Base-by-base conservation (phyloP, 306 rosid species). In the Quercus mongolica region DNA sequence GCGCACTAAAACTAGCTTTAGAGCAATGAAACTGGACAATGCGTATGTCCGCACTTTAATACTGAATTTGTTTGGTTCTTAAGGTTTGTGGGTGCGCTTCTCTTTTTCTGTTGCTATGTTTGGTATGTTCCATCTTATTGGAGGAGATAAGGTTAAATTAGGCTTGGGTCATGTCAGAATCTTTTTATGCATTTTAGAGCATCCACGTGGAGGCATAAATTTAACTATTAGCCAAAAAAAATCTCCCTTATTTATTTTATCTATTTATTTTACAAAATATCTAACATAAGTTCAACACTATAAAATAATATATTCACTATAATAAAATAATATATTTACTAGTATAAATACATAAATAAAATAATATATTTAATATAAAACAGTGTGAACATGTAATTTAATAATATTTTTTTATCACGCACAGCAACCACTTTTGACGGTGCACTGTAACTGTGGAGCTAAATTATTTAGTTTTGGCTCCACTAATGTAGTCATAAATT, bases 331-430 rank as follows among this genome's bases (percentile, higher is more conserved):
- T 31, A 31, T 33, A 33, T 33, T 33, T 0, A 33, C 1, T 33
- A 4, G 5, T 30, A 3, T 30, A 0, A 30, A 3, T 3, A 30
- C 0, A 0, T 30, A 3, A 30, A 30, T 4, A 31, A 31, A 31
- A 31, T 31, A 31, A 5, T 31, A 31, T 31, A 31, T 31, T 31
- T 31, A 31, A 5, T 31, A 31, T 5, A 5, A 31, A 5, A 0
- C 1, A 4, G 0, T 31, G 1, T 31, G 7, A 33, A 33, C 7
- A 5, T 0, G 0, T 0, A 33, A 33, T 33, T 33, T 33, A 33
- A 33, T 33, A 33, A 33, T 5, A 0, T 0, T 33, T 33, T 33
- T 33, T 33, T 1, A 5, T 6, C 7, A 2, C 0, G 6, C 6
- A 31, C 5, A 4, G 33, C 1, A 31, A 4, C 31, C 4, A 28